Evolutionary conservation across 495 filamentous ascomycete genomes (phyloP), one percentile per base, ranked within the genome.

Genomic region (Neurospora sp.): DNA sequence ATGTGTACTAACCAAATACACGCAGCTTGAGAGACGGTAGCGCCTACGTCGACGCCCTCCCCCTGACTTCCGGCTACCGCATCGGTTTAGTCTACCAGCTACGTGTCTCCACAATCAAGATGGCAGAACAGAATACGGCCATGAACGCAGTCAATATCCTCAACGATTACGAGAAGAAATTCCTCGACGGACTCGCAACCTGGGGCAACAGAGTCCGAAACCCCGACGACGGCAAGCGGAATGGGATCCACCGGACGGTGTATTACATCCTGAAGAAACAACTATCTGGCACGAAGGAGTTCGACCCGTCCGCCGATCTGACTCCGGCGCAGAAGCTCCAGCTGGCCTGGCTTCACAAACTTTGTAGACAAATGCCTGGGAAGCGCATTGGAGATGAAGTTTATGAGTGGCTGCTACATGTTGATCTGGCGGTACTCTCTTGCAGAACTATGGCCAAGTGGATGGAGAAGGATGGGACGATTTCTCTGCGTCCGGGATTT

Each of bases 21-120:
- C 2, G 5, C 2, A 60, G 54, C 16, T 31, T 62, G 23, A 23
- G 23, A 12, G 54, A 8, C 12, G 20, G 54, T 35, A 2, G 2
- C 20, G 23, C 54, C 54, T 62, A 16, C 14, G 23, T 62, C 27
- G 71, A 75, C 18, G 10, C 16, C 0, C 44, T 69, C 1, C 71
- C 71, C 0, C 62, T 75, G 0, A 35, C 66, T 0, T 16, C 38
- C 4, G 72, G 74, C 18, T 39, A 71, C 69, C 74, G 72, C 27
- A 1, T 75, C 11, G 72, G 49, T 2, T 10, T 75, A 0, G 70
- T 70, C 14, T 75, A 74, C 69, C 49, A 73, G 11, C 42, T 75
- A 23, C 35, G n/a, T 11, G 8, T 74, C 27, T 11, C 20, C 62
- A 16, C 6, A 14, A 6, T 31, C 27, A 14, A 60, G 8, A 62